A percentile compares a stretch with the other conserved stretches of the same genome.
Evolutionary conservation across 768 basidiomycete species (phyloP).

Genomic region (Saitozyma sp.): DNA sequence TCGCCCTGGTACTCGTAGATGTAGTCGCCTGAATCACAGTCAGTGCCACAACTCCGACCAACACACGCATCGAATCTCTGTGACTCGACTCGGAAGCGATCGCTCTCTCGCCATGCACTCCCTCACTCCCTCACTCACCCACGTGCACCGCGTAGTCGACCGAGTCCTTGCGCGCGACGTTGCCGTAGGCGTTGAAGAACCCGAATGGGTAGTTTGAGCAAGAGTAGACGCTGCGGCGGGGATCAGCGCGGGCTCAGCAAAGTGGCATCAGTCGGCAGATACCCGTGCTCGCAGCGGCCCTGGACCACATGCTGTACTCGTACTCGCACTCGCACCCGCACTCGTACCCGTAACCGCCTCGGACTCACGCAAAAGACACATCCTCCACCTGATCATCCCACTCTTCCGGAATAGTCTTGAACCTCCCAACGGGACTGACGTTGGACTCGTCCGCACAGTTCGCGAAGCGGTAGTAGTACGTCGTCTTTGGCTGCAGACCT

Average conservation of each 20-base stretch:
- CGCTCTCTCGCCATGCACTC: too few relatives aligned
- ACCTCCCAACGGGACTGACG: conserved; percentile 59
- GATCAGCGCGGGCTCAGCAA: conserved; percentile 28
- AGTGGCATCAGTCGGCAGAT: neutral
- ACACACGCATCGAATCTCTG: too few relatives aligned
- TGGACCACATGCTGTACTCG: too few relatives aligned
- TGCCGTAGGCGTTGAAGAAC: conserved; percentile 65
- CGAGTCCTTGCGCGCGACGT: conserved; percentile 60
- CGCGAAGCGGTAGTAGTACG: conserved; percentile 62
- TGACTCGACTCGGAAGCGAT: too few relatives aligned
- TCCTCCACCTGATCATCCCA: conserved; percentile 55
- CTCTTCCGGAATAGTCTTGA: conserved; percentile 59
- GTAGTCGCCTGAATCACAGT: conserved; percentile 51
- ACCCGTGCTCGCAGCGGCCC: neutral
- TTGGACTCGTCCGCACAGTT: conserved; percentile 59
- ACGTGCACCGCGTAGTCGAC: conserved; percentile 63
- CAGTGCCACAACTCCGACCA: too few relatives aligned
- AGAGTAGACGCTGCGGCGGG: conserved; percentile 60
- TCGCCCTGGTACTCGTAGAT: conserved; percentile 43
- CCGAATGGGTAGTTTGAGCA: conserved; percentile 59
- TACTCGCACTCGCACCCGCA: too few relatives aligned
- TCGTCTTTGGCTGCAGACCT: conserved; percentile 58
- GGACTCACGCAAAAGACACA: conserved; percentile 56
- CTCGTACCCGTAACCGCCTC: conserved; percentile 14
- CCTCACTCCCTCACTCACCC: conserved; percentile 39